Percentiles rank a stretch among this genome's conserved stretches.
Conservation (phyloP, 441 rosid genomes). For the Mallotus repandus region DNA sequence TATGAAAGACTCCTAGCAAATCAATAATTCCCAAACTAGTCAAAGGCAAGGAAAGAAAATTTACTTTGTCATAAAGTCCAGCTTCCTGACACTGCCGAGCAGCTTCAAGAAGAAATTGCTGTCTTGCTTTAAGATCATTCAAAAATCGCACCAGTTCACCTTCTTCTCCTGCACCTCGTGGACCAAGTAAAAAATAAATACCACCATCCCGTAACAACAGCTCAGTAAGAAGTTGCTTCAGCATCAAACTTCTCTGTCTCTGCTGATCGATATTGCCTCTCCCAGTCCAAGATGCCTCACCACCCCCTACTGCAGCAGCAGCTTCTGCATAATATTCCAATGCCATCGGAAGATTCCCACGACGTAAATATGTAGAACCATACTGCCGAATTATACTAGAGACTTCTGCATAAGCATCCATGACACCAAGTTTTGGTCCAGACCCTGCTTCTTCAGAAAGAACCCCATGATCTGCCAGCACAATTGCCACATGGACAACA, state of each 20-base stretch:
- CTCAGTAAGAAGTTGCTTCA: conserved; percentile 90
- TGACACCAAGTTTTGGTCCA: conserved; percentile 65
- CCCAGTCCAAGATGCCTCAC: conserved; percentile 80
- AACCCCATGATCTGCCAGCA: conserved; percentile 77
- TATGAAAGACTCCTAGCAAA: background rate
- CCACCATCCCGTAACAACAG: conserved; percentile 84
- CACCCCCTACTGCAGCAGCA: conserved; percentile 93
- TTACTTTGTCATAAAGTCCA: conserved; percentile 86
- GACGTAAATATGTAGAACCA: conserved; percentile 74
- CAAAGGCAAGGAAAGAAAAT: conserved; percentile 16
- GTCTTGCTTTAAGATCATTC: conserved; percentile 56
- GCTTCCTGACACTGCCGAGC: conserved; percentile 82
- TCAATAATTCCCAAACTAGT: background rate
- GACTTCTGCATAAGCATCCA: conserved; percentile 92
- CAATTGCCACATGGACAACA: conserved; percentile 74
- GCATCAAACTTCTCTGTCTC: conserved; percentile 83
- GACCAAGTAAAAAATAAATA: conserved; percentile 70
- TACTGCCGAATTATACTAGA: conserved; percentile 85
- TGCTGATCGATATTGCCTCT: conserved; percentile 79
- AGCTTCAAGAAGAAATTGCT: conserved; percentile 84
- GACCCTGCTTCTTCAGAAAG: conserved; percentile 65
- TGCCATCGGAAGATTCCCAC: conserved; percentile 70
- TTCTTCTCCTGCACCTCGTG: conserved; percentile 88
- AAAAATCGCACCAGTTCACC: conserved; percentile 81
- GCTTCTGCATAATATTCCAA: conserved; percentile 97